Evolutionary conservation across 1,284 basidiomycete genomes (phyloP), one percentile per base, ranked within the genome.

Genomic region (Ustilago shanxiensis): DNA sequence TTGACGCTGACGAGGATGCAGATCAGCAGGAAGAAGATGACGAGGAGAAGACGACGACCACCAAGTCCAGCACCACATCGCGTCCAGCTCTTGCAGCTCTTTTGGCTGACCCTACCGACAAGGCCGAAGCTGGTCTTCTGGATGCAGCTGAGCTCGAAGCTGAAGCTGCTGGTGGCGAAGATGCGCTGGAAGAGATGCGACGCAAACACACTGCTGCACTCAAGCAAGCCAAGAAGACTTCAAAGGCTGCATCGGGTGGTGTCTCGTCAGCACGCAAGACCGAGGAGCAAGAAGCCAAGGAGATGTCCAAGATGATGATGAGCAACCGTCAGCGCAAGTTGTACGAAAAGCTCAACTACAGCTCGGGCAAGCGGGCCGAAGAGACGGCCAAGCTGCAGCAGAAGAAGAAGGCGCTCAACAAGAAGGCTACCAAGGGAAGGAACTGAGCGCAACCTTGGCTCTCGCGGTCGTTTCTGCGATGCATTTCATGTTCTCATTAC

Each of bases 251-350:
- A 20, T 47, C 55, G 31, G 85, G 79, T 87, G 79, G 72, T 68
- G 72, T 87, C 88, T 31, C 88, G 87, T 16, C 53, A 45, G 41
- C 53, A 51, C 60, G 51, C 61, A 77, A 79, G 73, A 73, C 55
- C 20, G 95, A 97, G 86, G 89, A 92, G 85, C 93, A 96, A 83
- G 94, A 86, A 69, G 84, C 84, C 51, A 77, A 77, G 53, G 77
- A 83, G 56, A 86, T 98, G 92, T 93, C 95, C 87, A 97, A 96
- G 89, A 97, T 97, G 91, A 91, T 99, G 91, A 92, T 99, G 91
- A 96, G 93, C 88, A 97, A 95, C 88, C 95, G 93, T 88, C 93
- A 98, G 88, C 90, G 92, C 82, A 98, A 97, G 88, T 87, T 99
- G 81, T 98, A 97, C 88, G 94, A 96, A 87, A 93, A 93, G 88